Evolutionary conservation across 2,329 filamentous ascomycete genomes (phyloP), one percentile per base, ranked within the genome.

Genomic region (Neocucurbitaria cava): DNA sequence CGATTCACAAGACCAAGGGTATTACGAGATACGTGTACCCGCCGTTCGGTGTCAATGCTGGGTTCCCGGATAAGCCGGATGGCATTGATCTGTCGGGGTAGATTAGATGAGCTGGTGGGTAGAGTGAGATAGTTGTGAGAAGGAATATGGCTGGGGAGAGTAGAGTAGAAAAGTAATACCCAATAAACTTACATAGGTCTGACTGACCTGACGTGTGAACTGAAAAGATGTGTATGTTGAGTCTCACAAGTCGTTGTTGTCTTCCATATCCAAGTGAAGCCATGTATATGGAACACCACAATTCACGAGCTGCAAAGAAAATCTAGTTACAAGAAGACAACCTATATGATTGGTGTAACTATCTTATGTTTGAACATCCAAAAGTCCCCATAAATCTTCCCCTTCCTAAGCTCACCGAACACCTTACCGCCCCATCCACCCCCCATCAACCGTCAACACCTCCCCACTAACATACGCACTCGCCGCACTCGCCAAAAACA

Each of bases 381-480:
- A n/a, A n/a, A n/a, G n/a, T n/a, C n/a, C n/a, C n/a, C n/a, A n/a
- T n/a, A n/a, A n/a, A n/a, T n/a, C n/a, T n/a, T n/a, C n/a, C n/a
- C 24, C 5, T 9, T 2, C 9, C 24, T 26, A 2, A 1, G 5
- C 9, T 9, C 11, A 13, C 21, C 24, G 31, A 13, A 6, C 4
- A 7, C 36, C 45, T 55, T 80, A 96, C 81, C 91, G 82, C 1
- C 90, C 92, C 92, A 96, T 96, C 92, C 91, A 96, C 10, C 92
- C 92, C 7, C 92, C 92, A 76, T 96, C 93, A 42, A 96, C 90
- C 23, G 90, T 88, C 64, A 96, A 71, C 5, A 92, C 81, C 76
- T 96, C 90, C 0, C 92, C 92, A 62, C 85, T 91, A 33, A 96
- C 88, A 78, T 96, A 96, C 9, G 81, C 85, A 71, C 89, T 91